Base-by-base conservation (phyloP, 2,329 filamentous ascomycete species). In the Paecilomyces niveus region DNA sequence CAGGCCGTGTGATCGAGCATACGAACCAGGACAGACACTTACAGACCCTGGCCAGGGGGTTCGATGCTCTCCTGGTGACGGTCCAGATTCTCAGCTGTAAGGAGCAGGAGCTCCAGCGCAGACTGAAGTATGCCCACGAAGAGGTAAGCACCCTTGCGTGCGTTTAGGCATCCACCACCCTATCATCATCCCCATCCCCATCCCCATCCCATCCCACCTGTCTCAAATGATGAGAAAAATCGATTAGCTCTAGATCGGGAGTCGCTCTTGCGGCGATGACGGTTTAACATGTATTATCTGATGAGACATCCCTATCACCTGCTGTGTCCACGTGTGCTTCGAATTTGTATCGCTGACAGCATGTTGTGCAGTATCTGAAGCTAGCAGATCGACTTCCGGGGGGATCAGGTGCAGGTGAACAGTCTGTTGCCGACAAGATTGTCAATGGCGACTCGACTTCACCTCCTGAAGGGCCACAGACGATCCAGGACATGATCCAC, bases 231-330 rank as follows among this genome's bases (percentile, higher is more conserved):
- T 73, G 80, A 82, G 72, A 77, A 74, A 76, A 69, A 64, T 68
- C 71, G 69, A 76, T 88, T 90, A 90, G 88, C 88, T 91, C 88
- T 90, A 90, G 88, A 90, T 89, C 88, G 87, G 81, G 82, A 90
- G 86, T 81, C 83, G 78, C 81, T 70, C 68, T 63, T 74, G 80
- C 78, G 81, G 78, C 79, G 70, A 75, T 84, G 87, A 89, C 81
- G 79, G 85, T 89, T 74, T 84, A 67, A 73, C 76, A 80, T 81
- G 74, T 80, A 80, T 81, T 78, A 78, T 74, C 78, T 80, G 79
- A 81, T 68, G 72, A 74, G 77, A 80, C 64, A 57, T 68, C 62
- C 56, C 53, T 52, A 57, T 58, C 58, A 45, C 49, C 56, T 58
- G 52, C 62, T 59, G 51, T 60, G 62, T 58, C 58, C 61, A 63